Evolutionary conservation across 495 filamentous ascomycete species (phyloP).

Genomic region (Terfezia claveryi): DNA sequence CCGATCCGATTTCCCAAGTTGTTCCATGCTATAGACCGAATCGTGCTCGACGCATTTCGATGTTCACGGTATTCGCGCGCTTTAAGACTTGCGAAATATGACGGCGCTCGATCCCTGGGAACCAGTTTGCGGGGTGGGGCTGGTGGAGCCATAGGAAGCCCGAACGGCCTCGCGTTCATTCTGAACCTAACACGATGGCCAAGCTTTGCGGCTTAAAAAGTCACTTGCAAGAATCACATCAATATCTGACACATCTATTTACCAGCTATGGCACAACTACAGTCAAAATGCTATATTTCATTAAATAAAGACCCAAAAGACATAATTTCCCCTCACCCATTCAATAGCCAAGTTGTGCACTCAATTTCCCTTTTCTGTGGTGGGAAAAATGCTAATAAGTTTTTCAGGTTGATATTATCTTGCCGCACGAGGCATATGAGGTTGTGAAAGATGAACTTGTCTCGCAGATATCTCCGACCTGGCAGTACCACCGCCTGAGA

Average conservation of each 20-base stretch:
- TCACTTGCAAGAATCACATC: no score
- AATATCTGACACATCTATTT: no score
- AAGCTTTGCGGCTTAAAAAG: no score
- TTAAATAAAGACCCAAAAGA: constrained; percentile 53
- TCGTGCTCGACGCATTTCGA: constrained; percentile 15
- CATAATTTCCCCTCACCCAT: constrained; percentile 41
- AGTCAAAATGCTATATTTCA: constrained; percentile 20
- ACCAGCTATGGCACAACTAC: no score
- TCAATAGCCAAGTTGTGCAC: constrained; percentile 35
- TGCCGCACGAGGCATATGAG: constrained; percentile 45
- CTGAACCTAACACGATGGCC: no score
- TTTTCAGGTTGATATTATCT: constrained; percentile 38
- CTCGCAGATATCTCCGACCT: constrained; percentile 5
- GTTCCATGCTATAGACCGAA: constrained; percentile 72
- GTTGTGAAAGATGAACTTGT: constrained; percentile 33
- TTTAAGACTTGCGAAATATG: constrained; percentile 13
- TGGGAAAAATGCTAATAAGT: no score
- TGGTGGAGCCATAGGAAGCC: neutral
- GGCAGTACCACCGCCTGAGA: constrained; percentile 44
- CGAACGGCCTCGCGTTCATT: no score
- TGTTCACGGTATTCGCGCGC: constrained; percentile 15
- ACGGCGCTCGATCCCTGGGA: constrained; percentile 6
- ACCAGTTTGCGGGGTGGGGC: neutral
- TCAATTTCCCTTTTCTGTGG: no score
- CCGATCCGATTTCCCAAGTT: constrained; percentile 69